phyloP scores from a whole-genome alignment of 805 yeast species.

The Spathaspora gorwiae region DNA sequence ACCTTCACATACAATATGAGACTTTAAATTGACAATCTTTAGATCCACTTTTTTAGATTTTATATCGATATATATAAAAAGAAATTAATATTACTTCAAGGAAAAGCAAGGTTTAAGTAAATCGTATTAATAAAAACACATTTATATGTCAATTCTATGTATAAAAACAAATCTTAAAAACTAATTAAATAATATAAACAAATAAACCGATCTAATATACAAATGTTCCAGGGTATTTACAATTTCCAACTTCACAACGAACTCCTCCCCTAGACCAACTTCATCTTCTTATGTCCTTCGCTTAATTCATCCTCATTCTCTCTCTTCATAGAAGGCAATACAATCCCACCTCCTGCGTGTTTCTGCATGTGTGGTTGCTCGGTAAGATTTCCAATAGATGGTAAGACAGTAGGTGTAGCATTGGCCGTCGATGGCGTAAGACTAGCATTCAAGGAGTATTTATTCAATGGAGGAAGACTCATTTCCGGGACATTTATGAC shows the following conservation, averaged over 20 bases:
- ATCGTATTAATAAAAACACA: background rate
- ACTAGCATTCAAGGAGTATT: background rate
- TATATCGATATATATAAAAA: no score
- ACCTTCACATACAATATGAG: no score
- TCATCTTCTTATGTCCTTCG: constrained; percentile 9
- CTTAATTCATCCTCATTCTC: constrained; percentile 16
- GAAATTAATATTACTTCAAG: no score
- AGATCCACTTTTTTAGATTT: no score
- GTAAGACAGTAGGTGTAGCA: constrained; percentile 1
- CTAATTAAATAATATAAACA: background rate
- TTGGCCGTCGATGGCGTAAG: background rate
- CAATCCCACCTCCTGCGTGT: constrained; percentile 2
- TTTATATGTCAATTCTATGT: background rate
- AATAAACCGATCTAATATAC: background rate
- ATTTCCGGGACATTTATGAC: background rate
- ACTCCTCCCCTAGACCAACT: constrained; percentile 5
- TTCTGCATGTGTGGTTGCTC: background rate
- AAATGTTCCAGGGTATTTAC: background rate
- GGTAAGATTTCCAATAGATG: constrained; percentile 3
- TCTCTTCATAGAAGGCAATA: constrained; percentile 18
- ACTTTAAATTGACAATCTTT: no score
- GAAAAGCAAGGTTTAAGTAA: background rate
- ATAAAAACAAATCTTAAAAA: background rate
- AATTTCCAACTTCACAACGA: background rate
- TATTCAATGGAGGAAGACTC: background rate